Evolutionary conservation across 345 rosid genomes (phyloP), one percentile per base, ranked within the genome.

Genomic region (Trapa incisa): DNA sequence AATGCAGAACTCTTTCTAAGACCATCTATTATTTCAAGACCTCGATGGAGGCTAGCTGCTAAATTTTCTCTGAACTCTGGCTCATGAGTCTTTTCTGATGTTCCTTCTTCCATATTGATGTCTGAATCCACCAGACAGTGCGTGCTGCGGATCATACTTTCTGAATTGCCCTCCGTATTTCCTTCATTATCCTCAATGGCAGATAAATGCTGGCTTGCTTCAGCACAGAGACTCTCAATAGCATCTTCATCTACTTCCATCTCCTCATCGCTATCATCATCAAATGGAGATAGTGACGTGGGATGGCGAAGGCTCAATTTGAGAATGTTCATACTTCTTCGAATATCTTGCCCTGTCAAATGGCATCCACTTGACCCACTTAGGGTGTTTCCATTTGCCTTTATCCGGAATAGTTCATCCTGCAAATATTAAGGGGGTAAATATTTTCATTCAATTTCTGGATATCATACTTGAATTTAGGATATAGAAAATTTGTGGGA

Each of bases 161-260:
- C 78, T 68, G 64, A 58, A 53, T 56, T 29, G 7, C 62, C 68
- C 57, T 63, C 67, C 53, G 69, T 73, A 68, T 74, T 62, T 75
- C 73, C 73, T 60, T 35, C 63, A 42, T 64, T 50, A 73, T 70
- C 70, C 76, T 72, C 76, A 71, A 68, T 36, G 13, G 74, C 79
- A 64, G 80, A 72, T 74, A 85, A 77, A 69, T 74, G 84, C 73
- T 80, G 65, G 57, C 80, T 83, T 62, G 84, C 86, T 41, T 84
- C 87, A 69, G 74, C 73, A 72, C 86, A 86, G 66, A 87, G 84
- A 76, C 80, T 85, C 85, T 89, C 99, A 63, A 95, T 92, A 71
- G 89, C 96, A 71, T 87, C 89, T 75, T 95, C 99, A 68, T 91
- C 99, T 72, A 95, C 89, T 89, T 95, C 98, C 99, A 95, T 95